Evolutionary conservation across 768 basidiomycete species (phyloP), one percentile per base, ranked within the genome.

Genomic region (Baorangia bicolor): DNA sequence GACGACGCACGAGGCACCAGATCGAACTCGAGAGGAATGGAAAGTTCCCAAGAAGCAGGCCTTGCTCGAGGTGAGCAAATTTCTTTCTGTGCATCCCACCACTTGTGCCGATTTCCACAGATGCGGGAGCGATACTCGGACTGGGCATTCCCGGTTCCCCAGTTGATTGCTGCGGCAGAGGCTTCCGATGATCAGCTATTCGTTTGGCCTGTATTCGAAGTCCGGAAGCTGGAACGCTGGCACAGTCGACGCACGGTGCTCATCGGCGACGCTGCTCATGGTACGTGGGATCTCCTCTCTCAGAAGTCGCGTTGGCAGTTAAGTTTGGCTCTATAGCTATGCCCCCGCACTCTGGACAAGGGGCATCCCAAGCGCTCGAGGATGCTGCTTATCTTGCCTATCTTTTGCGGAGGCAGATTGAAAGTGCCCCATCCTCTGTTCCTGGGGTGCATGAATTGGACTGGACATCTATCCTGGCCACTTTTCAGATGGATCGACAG

Each of bases 211-310:
- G 34, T 69, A 21, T 72, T 61, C 21, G 59, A 61, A 42, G 58
- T 69, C 5, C 55, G 53, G 27, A 70, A 55, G 42, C 58, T 70
- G 39, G 53, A 62, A 37, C 57, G 28, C 27, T 67, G 67, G 69
- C 57, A 69, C 37, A 60, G 69, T 47, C 55, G 49, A 43, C 60
- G 60, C 10, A 59, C 65, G 31, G 62, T 72, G 8, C 61, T 70
- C n/a, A 59, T 72, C 23, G 69, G 69, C 3, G 70, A 70, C n/a
- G 69, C 69, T 43, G 69, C 66, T 42, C 69, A 72, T 56, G 69
- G 69, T 71, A 49, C 4, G 65, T 57, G 30, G 25, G 14, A 18
- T 37, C 10, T 25, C 20, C 4, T 49, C 18, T 39, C 8, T 31
- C 3, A 7, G 2, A 44, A n/a, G 39, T 38, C 9, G 38, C 8